These are phyloP conservation scores for Lycium barbarum DNA, from an alignment of 257 asterid genomes.

Conservation along the genomic window DNA sequence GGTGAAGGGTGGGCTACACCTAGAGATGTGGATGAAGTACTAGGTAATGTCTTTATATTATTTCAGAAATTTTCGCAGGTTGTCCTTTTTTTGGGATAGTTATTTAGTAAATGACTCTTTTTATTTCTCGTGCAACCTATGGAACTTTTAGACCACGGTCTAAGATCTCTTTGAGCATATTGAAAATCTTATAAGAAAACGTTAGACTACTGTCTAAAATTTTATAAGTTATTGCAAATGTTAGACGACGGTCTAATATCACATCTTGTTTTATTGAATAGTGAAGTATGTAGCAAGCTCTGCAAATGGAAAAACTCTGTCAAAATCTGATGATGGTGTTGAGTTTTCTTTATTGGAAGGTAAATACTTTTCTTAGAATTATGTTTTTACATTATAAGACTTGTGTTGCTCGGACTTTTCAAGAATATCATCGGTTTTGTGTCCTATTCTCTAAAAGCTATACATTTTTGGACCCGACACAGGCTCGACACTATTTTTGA, in stretches of 20 bases:
- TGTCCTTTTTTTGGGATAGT: too few species aligned
- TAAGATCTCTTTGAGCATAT: too few species aligned
- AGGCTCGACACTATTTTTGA: not conserved
- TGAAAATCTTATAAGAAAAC: too few species aligned
- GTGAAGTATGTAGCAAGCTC: conserved; percentile 59
- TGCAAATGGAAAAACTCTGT: conserved; percentile 45
- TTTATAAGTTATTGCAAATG: too few species aligned
- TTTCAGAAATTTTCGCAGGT: not conserved
- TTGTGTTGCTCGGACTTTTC: not conserved
- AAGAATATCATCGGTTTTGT: not conserved
- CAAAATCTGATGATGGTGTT: conserved; percentile 47
- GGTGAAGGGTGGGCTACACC: conserved; percentile 85
- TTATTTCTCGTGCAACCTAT: too few species aligned
- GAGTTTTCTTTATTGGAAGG: conserved; percentile 57
- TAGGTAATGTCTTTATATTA: conserved; percentile 42
- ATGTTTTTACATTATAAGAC: not conserved
- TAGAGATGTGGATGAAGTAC: conserved; percentile 59
- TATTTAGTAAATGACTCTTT: too few species aligned
- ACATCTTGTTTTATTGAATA: conserved; percentile 22
- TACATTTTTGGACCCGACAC: not conserved
- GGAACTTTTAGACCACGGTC: too few species aligned
- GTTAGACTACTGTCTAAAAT: too few species aligned
- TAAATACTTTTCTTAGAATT: conserved; percentile 28
- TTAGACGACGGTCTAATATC: too few species aligned
- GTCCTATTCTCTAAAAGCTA: not conserved